Percentiles rank a stretch among this genome's conserved stretches.
These are phyloP conservation scores for Simmondsia chinensis DNA, from an alignment of 148 eudicot genomes.

Conservation along the genomic window DNA sequence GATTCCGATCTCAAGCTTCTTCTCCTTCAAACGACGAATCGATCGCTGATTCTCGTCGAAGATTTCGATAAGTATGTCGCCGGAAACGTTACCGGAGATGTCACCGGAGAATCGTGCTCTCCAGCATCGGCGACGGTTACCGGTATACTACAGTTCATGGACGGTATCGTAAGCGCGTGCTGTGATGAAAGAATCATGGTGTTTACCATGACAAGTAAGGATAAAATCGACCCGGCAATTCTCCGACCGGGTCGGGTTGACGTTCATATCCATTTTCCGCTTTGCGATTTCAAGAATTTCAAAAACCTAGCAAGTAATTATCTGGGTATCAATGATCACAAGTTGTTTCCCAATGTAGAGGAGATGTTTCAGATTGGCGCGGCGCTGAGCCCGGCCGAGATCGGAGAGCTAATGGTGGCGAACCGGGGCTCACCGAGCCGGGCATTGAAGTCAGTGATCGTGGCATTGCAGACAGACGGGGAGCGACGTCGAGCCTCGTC, in stretches of 20 bases:
- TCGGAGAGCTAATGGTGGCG: conserved; percentile 71
- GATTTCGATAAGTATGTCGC: conserved; percentile 54
- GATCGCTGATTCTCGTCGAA: conserved; percentile 61
- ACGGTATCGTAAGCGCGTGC: conserved; percentile 62
- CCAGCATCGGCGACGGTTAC: conserved; percentile 26
- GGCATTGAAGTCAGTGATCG: conserved; percentile 70
- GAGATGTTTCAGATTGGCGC: conserved; percentile 63
- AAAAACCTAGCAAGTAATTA: conserved; percentile 58
- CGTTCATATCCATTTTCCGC: conserved; percentile 70
- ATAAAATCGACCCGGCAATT: conserved; percentile 43
- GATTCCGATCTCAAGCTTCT: conserved; percentile 60
- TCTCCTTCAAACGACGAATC: conserved; percentile 36
- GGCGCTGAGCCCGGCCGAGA: conserved; percentile 69
- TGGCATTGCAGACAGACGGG: conserved; percentile 43
- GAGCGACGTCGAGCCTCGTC: background rate
- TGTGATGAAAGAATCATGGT: conserved; percentile 68
- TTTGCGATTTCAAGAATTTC: conserved; percentile 66
- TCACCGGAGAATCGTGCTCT: no score
- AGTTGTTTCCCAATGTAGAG: conserved; percentile 71
- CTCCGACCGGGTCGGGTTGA: conserved; percentile 86
- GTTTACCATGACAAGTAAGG: conserved; percentile 73
- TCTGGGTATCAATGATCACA: conserved; percentile 72
- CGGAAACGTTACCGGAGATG: background rate
- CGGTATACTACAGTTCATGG: conserved; percentile 81
- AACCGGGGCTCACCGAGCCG: conserved; percentile 79